Conservation (phyloP, 75 land plant genomes). For the Larix kaempferi region DNA sequence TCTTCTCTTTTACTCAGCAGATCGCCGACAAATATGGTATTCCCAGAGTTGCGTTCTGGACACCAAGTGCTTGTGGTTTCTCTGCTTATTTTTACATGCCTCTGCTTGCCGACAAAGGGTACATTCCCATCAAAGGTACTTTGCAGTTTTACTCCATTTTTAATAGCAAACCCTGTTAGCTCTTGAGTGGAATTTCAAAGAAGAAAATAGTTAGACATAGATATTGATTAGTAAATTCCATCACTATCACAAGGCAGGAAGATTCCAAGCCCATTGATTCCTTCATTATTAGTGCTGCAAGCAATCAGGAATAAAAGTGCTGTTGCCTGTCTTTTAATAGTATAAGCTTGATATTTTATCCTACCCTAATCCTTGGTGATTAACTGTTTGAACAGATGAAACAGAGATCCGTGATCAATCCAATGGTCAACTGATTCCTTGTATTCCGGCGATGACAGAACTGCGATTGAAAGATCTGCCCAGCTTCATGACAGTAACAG, state of each 20-base stretch:
- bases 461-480: slow-evolving; percentile 18
- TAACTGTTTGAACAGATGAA: not conserved
- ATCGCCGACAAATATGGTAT: slow-evolving; percentile 23
- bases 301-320: not conserved
- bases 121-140: slow-evolving; percentile 28
- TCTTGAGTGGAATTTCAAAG: no score
- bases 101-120: not conserved
- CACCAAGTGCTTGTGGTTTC: slow-evolving; percentile 13
- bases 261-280: slow-evolving; percentile 9
- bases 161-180: no score
- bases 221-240: no score
- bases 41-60: slow-evolving; percentile 19
- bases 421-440: slow-evolving; percentile 6
- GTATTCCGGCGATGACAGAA: slow-evolving; percentile 15
- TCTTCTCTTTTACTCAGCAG: slow-evolving; percentile 9
- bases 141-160: no score
- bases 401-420: not conserved
- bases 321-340: no score
- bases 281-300: slow-evolving; percentile 11
- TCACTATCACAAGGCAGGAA: slow-evolving; percentile 9
- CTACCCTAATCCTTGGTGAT: no score
- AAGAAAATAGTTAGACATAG: not conserved
- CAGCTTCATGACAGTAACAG: slow-evolving; percentile 11
- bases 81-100: slow-evolving; percentile 8
- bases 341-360: no score